These are phyloP conservation scores for Apiospora pterosperma DNA, from an alignment of 2,329 filamentous ascomycete species.

Conservation along the genomic window DNA sequence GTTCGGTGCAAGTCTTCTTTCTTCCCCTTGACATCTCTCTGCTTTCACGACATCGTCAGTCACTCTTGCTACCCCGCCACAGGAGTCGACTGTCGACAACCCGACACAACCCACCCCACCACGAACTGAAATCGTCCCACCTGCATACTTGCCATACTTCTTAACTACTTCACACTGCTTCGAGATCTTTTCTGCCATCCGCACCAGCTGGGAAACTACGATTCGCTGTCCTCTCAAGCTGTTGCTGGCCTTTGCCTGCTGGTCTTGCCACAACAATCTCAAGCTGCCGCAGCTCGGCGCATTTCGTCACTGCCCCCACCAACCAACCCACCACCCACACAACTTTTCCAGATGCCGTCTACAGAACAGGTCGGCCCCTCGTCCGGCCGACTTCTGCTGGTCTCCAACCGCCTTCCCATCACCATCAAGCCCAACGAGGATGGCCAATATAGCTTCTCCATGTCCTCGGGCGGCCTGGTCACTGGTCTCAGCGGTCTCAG, in stretches of 20 bases:
- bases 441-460: conserved; percentile 88
- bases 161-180: not conserved
- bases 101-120: not conserved
- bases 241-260: not conserved
- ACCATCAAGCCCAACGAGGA: conserved; percentile 93
- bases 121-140: not conserved
- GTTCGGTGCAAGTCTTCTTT: not conserved
- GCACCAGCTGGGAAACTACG: not conserved
- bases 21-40: not conserved
- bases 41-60: not conserved
- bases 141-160: not conserved
- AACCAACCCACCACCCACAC: not conserved
- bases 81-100: not conserved
- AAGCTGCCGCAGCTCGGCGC: not conserved
- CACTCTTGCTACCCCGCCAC: not conserved
- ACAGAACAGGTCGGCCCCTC: not conserved
- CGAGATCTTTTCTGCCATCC: not conserved
- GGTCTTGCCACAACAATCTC: not conserved
- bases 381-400: conserved; percentile 65
- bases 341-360: not conserved
- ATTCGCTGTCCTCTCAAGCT: not conserved
- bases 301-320: not conserved
- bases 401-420: conserved; percentile 93
- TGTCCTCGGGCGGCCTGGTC: conserved; percentile 95
- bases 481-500: conserved; percentile 88